Evolutionary conservation across 192 early-diverging fungal species (phyloP).

Genomic region (Coemansia furcata): DNA sequence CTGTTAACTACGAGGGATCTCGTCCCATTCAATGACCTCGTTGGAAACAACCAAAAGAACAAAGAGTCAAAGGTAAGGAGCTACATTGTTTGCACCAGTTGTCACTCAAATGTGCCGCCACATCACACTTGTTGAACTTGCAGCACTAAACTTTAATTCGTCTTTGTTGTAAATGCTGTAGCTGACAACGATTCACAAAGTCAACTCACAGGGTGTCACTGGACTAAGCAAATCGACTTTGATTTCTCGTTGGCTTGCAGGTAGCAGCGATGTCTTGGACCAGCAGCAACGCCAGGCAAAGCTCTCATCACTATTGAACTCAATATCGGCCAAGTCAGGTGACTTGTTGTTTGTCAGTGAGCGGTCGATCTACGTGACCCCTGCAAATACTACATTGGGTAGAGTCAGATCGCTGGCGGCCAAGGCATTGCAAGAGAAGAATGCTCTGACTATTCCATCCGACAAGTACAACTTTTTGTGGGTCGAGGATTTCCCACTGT

Average conservation of each 20-base stretch:
- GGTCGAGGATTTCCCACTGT: conserved; percentile 88
- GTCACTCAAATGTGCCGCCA: neutral
- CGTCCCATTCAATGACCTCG: conserved; percentile 19
- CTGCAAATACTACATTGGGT: conserved; percentile 61
- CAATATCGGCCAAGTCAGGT: conserved; percentile 26
- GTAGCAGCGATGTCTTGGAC: neutral
- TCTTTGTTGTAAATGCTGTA: neutral
- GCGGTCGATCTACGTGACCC: conserved; percentile 33
- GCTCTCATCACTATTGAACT: neutral
- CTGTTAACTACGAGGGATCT: conserved; percentile 31
- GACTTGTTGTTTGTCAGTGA: conserved; percentile 47
- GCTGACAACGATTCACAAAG: conserved; percentile 46
- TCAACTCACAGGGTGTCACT: conserved; percentile 14
- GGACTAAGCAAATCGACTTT: conserved; percentile 34
- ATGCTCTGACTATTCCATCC: conserved; percentile 48
- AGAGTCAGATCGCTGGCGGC: conserved; percentile 58
- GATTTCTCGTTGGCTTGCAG: conserved; percentile 31
- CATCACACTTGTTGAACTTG: neutral
- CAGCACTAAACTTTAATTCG: neutral
- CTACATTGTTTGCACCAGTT: neutral
- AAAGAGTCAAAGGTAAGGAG: conserved; percentile 41
- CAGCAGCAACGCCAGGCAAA: neutral
- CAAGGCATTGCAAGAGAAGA: conserved; percentile 53
- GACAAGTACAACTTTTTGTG: conserved; percentile 71
- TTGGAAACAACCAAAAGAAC: conserved; percentile 31